Base-by-base conservation (phyloP, 495 filamentous ascomycete genomes). In the Astrothelium subdiscretum region DNA sequence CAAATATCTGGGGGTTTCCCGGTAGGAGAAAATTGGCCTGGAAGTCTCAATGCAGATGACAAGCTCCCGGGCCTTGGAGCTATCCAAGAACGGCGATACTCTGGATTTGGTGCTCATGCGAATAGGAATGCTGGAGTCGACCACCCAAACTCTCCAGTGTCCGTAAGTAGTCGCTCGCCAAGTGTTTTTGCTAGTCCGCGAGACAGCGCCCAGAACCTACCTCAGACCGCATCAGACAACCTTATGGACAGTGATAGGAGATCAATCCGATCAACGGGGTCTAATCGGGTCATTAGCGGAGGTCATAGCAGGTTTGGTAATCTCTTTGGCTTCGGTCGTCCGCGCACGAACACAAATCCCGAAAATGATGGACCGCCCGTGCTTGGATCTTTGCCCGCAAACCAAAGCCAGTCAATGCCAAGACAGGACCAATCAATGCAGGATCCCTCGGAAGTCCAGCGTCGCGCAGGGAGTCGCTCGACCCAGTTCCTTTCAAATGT, bases 341-440 rank as follows among this genome's bases (percentile, higher is more conserved):
- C 67, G 40, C 65, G 73, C 24, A 73, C 68, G n/a, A 75, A 75
- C 63, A 72, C 71, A 11, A 31, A 69, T 31, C 63, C 67, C 20
- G 70, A 26, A 13, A 62, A 71, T 26, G 69, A 74, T 31, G 73
- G 74, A 12, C 70, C 68, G 12, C 60, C 72, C 2, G 24, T 29
- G 2, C 40, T 73, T 22, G 71, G 71, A 22, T 68, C 68, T 8
- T 61, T 77, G 59, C 67, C 70, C 20, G 60, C 66, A 29, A 61
- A 68, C 1, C 68, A 74, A 58, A 76, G 70, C 43, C 73, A 73
- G 32, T 74, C 71, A 18, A 63, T 77, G 63, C 74, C 74, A 11
- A 62, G 73, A 29, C 69, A 75, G 54, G 72, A 74, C 35, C 65
- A 52, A 54, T 52, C 62, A 20, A 3, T 62, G 22, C 31, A 58